Conservation (phyloP, 257 asterid species). For the Fraxinus anomala region DNA sequence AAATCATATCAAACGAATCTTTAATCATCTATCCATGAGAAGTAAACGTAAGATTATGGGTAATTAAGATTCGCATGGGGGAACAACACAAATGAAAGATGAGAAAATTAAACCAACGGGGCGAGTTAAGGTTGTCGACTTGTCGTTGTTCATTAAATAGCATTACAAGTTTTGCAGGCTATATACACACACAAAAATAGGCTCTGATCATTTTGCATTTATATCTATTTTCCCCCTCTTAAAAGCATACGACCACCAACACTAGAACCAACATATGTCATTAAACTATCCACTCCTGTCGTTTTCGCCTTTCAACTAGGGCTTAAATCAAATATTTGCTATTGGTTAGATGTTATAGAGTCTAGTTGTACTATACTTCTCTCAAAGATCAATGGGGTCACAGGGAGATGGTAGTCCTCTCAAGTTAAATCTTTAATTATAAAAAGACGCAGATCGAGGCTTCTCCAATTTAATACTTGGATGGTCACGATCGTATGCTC, state of each 20-base stretch:
- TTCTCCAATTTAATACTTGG: too few relatives aligned
- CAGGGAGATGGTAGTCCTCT: background rate
- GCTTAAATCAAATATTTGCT: background rate
- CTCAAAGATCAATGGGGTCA: background rate
- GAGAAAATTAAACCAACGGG: background rate
- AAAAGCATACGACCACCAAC: conserved; percentile 19
- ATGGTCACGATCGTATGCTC: too few relatives aligned
- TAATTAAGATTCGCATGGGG: conserved; percentile 3
- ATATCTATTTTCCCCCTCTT: conserved; percentile 24
- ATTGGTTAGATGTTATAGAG: background rate
- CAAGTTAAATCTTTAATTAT: too few relatives aligned
- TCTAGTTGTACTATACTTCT: background rate
- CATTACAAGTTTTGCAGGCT: conserved; percentile 20
- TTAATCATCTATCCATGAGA: background rate
- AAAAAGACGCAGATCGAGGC: too few relatives aligned
- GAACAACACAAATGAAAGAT: conserved; percentile 27
- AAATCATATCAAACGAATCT: too few relatives aligned
- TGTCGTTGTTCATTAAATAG: conserved; percentile 41
- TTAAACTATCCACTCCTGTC: background rate
- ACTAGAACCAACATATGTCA: background rate
- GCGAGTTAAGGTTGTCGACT: conserved; percentile 21
- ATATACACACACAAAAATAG: conserved; percentile 23
- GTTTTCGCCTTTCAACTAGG: background rate
- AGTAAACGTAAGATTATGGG: conserved; percentile 30
- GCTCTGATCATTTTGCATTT: conserved; percentile 31